Evolutionary conservation across 495 filamentous ascomycete genomes (phyloP).

Genomic region (Aspergillus wentii): DNA sequence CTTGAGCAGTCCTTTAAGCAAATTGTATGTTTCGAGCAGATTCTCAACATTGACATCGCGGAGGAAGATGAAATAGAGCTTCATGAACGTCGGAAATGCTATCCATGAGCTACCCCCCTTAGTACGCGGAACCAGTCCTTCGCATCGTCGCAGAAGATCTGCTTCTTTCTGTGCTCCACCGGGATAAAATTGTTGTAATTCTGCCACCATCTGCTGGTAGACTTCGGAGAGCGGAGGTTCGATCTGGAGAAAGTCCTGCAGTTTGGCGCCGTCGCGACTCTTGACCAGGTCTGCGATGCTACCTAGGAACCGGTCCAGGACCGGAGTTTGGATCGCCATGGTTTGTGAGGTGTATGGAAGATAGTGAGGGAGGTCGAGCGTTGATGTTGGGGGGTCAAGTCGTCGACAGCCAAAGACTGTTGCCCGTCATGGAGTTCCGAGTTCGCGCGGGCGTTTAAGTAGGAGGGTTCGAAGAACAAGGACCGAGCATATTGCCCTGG

Average conservation of each 20-base stretch:
- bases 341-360: no score
- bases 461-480: no score
- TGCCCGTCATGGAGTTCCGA: no score
- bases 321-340: no score
- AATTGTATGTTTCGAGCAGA: slow-evolving; percentile 67
- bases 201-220: slow-evolving; percentile 61
- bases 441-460: no score
- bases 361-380: no score
- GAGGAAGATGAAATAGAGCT: slow-evolving; percentile 72
- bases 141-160: slow-evolving; percentile 55
- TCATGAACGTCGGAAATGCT: slow-evolving; percentile 70
- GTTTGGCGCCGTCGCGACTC: slow-evolving; percentile 46
- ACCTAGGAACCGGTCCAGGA: slow-evolving; percentile 52
- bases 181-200: slow-evolving; percentile 56
- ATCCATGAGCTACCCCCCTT: slow-evolving; percentile 65
- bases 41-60: slow-evolving; percentile 72
- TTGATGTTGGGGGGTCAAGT: no score
- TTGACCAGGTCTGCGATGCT: slow-evolving; percentile 50
- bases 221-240: slow-evolving; percentile 61
- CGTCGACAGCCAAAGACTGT: no score
- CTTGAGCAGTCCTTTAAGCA: slow-evolving; percentile 68
- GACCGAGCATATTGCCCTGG: no score
- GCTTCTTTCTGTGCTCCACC: slow-evolving; percentile 40
- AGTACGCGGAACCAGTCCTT: slow-evolving; percentile 50
- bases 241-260: slow-evolving; percentile 56